Evolutionary conservation across 2,329 filamentous ascomycete species (phyloP).

Genomic region (Sporothrix variecibatus): DNA sequence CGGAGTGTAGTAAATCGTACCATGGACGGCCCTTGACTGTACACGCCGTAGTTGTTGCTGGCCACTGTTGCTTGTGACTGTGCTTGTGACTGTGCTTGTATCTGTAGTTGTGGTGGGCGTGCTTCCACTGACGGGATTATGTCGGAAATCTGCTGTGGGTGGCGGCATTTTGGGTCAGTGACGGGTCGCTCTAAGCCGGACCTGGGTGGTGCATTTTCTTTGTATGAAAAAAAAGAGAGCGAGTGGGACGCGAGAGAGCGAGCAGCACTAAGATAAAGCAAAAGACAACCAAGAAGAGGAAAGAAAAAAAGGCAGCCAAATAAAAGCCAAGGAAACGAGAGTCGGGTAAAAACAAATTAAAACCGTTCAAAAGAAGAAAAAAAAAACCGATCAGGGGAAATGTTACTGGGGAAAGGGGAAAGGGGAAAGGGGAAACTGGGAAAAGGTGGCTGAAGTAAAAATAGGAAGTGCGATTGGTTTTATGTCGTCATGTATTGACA

Average conservation of each 20-base stretch:
- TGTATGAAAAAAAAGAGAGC: not conserved
- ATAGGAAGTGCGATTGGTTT: slow-evolving; percentile 1
- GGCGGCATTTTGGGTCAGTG: slow-evolving; percentile 25
- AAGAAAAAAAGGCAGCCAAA: not conserved
- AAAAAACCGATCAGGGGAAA: not conserved
- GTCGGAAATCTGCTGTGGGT: slow-evolving; percentile 12
- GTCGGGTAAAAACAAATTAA: not conserved
- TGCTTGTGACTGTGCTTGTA: not conserved
- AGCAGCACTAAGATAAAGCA: not conserved
- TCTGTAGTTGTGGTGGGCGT: not conserved
- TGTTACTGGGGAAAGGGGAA: not conserved
- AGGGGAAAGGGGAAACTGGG: not conserved
- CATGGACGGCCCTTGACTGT: slow-evolving; percentile 32
- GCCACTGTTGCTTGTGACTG: not conserved
- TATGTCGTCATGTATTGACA: slow-evolving; percentile 18
- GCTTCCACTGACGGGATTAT: slow-evolving; percentile 1
- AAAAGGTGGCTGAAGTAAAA: not conserved
- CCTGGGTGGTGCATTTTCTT: not conserved
- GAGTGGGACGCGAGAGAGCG: not conserved
- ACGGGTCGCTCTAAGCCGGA: not conserved
- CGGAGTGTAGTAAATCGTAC: slow-evolving; percentile 36
- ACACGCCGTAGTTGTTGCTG: not conserved
- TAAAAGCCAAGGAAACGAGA: not conserved
- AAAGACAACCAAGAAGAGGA: not conserved
- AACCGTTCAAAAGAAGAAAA: not conserved